A percentile compares a stretch with the other conserved stretches of the same genome.
These are phyloP conservation scores for Yamadazyma friedrichii DNA, from an alignment of 1,139 yeast genomes.

Conservation along the genomic window DNA sequence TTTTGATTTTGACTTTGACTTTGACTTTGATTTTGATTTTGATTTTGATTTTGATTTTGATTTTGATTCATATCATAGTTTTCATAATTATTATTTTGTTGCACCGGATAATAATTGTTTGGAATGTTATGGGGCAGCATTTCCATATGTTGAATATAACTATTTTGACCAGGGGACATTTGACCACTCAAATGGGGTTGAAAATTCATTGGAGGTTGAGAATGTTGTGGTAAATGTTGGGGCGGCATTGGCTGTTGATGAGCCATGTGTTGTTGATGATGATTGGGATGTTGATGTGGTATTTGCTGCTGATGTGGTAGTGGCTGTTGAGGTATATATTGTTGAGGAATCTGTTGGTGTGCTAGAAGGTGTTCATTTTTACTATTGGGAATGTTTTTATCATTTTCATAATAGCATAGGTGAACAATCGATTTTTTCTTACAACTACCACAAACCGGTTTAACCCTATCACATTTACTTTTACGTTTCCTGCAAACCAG, in stretches of 20 bases:
- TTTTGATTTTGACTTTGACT: no score
- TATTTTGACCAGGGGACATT: neutral
- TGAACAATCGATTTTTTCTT: conserved; percentile 72
- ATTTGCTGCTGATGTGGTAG: neutral
- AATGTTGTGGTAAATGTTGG: conserved; percentile 2
- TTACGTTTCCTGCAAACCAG: conserved; percentile 48
- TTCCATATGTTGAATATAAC: neutral
- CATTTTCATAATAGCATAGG: conserved; percentile 63
- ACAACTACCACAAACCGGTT: conserved; percentile 75
- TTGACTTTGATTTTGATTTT: neutral
- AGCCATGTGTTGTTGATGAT: neutral
- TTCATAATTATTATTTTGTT: no score
- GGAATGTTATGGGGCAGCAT: neutral
- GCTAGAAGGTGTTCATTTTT: neutral
- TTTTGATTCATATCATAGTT: neutral
- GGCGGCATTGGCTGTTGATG: neutral
- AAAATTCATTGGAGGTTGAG: neutral
- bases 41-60: neutral
- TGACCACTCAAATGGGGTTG: neutral
- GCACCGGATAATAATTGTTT: no score
- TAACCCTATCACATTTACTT: conserved; percentile 56
- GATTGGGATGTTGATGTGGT: conserved; percentile 1
- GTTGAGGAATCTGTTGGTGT: neutral
- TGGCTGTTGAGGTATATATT: neutral
- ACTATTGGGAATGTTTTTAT: conserved; percentile 3